Evolutionary conservation across 352 stramenopile species (phyloP).

Genomic region (Pythium phragmitis): DNA sequence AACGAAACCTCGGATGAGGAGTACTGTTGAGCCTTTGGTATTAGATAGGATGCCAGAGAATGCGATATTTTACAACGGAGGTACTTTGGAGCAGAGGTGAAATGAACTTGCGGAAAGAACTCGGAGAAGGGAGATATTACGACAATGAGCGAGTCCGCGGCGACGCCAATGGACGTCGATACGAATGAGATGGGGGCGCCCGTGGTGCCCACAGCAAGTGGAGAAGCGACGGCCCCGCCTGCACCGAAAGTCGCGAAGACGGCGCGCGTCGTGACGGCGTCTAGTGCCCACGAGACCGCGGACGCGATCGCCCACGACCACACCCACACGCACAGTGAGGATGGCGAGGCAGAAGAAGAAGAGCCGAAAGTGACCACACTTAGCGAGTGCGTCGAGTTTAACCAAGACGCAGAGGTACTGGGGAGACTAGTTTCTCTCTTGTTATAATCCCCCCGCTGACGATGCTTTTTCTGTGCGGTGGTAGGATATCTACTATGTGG

Average conservation of each 20-base stretch:
- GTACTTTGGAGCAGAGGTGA: neutral
- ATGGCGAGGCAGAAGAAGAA: slow-evolving; percentile 25
- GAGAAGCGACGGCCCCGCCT: slow-evolving; percentile 6
- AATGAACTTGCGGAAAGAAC: neutral
- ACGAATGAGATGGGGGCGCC: neutral
- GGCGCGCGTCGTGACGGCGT: slow-evolving; percentile 20
- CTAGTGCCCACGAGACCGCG: slow-evolving; percentile 5
- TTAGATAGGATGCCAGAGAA: neutral
- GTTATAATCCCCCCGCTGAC: neutral
- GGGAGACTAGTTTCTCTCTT: neutral
- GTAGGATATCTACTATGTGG: slow-evolving; percentile 83
- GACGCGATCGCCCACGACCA: neutral
- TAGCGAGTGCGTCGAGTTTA: slow-evolving; percentile 74
- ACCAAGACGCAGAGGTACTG: slow-evolving; percentile 41
- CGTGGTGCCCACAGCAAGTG: neutral
- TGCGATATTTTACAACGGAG: neutral
- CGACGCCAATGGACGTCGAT: slow-evolving; percentile 6
- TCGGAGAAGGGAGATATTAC: neutral
- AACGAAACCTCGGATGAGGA: neutral
- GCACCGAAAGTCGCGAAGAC: slow-evolving; percentile 18
- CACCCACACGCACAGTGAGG: slow-evolving; percentile 17
- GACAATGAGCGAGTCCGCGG: neutral
- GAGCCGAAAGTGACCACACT: slow-evolving; percentile 39
- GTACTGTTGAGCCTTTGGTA: neutral
- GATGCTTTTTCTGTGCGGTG: neutral